Evolutionary conservation across 2,329 filamentous ascomycete genomes (phyloP).

Genomic region (Chlorencoelia australis): DNA sequence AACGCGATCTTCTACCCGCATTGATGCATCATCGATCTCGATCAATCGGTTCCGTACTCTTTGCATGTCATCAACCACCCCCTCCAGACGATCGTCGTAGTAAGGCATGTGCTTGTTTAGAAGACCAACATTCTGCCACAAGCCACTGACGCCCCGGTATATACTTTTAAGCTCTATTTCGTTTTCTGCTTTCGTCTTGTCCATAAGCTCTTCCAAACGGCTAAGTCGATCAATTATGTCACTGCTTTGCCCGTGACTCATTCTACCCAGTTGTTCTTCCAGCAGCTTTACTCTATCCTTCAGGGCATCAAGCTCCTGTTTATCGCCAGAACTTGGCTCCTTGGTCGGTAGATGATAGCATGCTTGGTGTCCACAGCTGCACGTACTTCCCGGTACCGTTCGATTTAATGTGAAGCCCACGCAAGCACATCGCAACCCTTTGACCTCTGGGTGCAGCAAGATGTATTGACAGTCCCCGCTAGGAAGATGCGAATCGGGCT

Average conservation of each 20-base stretch:
- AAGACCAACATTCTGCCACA: conserved; percentile 40
- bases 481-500: conserved; percentile 38
- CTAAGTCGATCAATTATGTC: conserved; percentile 20
- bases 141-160: conserved; percentile 43
- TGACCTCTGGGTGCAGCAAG: conserved; percentile 44
- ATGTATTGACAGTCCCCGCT: conserved; percentile 51
- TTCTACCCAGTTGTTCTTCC: conserved; percentile 34
- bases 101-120: conserved; percentile 39
- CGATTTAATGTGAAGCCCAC: conserved; percentile 46
- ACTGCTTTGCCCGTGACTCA: conserved; percentile 22
- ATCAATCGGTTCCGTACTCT: conserved; percentile 23
- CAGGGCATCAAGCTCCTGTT: conserved; percentile 39
- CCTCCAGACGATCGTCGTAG: conserved; percentile 45
- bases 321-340: conserved; percentile 35
- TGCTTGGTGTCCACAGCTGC: conserved; percentile 49
- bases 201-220: conserved; percentile 44
- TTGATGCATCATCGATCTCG: conserved; percentile 27
- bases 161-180: conserved; percentile 42
- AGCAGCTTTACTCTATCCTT: conserved; percentile 36
- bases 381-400: conserved; percentile 42
- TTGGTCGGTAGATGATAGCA: conserved; percentile 44
- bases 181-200: conserved; percentile 42
- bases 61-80: conserved; percentile 33
- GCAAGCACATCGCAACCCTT: conserved; percentile 48
- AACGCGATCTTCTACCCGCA: conserved; percentile 26